These are phyloP conservation scores for Fraxinus platypoda DNA, from an alignment of 305 asterid genomes.

Conservation along the genomic window DNA sequence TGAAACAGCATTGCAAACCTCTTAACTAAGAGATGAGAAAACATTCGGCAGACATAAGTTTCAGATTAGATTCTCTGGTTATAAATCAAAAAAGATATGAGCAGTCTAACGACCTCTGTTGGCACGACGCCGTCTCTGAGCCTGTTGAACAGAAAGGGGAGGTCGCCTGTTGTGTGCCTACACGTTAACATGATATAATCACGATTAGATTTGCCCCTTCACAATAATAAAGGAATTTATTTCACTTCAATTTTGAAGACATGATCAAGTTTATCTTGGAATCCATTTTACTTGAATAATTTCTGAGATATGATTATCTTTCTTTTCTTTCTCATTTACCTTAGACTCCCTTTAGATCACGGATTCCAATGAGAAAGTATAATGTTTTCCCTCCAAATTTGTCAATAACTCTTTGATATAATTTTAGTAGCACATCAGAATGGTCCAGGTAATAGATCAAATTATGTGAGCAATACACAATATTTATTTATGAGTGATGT, in stretches of 20 bases:
- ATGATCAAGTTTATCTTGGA: not conserved
- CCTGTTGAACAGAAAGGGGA: slow-evolving; percentile 69
- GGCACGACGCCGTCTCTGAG: slow-evolving; percentile 48
- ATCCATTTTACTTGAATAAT: not conserved
- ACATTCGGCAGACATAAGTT: not conserved
- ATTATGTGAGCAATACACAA: not conserved
- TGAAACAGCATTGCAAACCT: not conserved
- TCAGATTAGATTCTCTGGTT: slow-evolving; percentile 8
- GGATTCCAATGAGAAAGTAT: not conserved
- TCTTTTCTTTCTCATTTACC: not conserved
- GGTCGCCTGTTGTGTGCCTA: slow-evolving; percentile 84
- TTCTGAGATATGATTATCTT: not conserved
- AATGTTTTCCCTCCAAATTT: not conserved
- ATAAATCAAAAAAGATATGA: slow-evolving; percentile 4
- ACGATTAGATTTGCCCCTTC: not conserved
- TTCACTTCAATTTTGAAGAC: not conserved
- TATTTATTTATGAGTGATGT: not conserved
- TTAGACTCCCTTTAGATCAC: not conserved
- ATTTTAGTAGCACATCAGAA: not conserved
- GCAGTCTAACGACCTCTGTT: slow-evolving; percentile 41
- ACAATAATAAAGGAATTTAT: not conserved
- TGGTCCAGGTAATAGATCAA: not conserved
- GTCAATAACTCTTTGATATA: not conserved
- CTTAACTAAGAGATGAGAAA: not conserved
- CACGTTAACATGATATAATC: slow-evolving; percentile 21